These are phyloP conservation scores for Xylaria sp. DNA, from an alignment of 2,329 filamentous ascomycete species.

Conservation along the genomic window DNA sequence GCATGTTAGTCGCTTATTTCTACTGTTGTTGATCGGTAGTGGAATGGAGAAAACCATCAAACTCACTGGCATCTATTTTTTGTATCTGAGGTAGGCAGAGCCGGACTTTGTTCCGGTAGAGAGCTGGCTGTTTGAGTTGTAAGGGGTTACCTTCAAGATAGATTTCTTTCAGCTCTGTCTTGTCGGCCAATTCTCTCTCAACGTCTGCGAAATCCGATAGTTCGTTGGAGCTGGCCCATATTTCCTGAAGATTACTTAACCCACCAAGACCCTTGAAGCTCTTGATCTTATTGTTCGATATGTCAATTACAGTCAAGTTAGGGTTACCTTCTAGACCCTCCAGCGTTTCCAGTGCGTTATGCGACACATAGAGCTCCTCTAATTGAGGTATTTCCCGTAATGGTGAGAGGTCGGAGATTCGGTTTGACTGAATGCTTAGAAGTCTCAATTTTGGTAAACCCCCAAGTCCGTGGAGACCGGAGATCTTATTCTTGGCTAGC, in stretches of 20 bases:
- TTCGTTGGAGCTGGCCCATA: slow-evolving; percentile 94
- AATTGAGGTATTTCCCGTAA: slow-evolving; percentile 79
- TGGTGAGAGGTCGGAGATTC: slow-evolving; percentile 81
- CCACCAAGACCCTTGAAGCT: slow-evolving; percentile 78
- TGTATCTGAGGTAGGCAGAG: slow-evolving; percentile 86
- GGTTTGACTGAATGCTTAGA: slow-evolving; percentile 94
- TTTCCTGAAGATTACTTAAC: slow-evolving; percentile 80
- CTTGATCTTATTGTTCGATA: slow-evolving; percentile 86
- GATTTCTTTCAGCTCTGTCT: slow-evolving; percentile 84
- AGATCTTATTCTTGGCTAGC: slow-evolving; percentile 97
- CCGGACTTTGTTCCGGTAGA: slow-evolving; percentile 94
- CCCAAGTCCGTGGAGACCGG: slow-evolving; percentile 80
- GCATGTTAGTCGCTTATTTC: slow-evolving; percentile 14
- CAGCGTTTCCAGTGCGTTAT: slow-evolving; percentile 87
- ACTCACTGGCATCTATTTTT: slow-evolving; percentile 98
- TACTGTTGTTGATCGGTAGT: background rate
- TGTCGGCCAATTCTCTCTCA: slow-evolving; percentile 80
- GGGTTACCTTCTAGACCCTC: slow-evolving; percentile 75
- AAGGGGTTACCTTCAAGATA: slow-evolving; percentile 97
- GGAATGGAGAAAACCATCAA: background rate
- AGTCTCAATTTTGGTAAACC: slow-evolving; percentile 83
- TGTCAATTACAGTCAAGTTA: slow-evolving; percentile 82
- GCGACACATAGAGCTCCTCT: slow-evolving; percentile 94
- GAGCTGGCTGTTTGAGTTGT: slow-evolving; percentile 79
- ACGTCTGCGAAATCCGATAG: slow-evolving; percentile 84